Percentiles rank a stretch among this genome's conserved stretches.
These are phyloP conservation scores for Otatea glauca DNA, from an alignment of 176 grass and related monocot genomes.

Conservation along the genomic window DNA sequence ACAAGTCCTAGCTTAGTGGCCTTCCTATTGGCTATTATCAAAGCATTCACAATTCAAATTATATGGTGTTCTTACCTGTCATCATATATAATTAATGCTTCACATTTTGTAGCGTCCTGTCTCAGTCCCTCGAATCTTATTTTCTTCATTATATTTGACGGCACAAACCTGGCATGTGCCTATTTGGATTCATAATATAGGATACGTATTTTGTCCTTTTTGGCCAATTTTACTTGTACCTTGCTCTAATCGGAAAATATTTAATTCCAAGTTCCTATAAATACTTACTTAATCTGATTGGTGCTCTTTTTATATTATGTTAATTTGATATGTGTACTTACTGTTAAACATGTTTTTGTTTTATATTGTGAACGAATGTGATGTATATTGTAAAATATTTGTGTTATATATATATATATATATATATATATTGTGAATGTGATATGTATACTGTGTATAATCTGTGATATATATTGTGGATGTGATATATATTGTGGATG, in stretches of 20 bases:
- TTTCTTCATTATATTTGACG: background rate
- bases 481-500: too few relatives aligned
- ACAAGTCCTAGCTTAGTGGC: background rate
- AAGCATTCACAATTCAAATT: background rate
- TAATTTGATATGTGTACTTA: too few relatives aligned
- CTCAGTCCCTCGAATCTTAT: background rate
- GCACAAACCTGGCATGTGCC: background rate
- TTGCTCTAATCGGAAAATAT: background rate
- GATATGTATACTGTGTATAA: too few relatives aligned
- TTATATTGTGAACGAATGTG: too few relatives aligned
- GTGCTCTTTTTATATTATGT: background rate
- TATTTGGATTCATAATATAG: background rate
- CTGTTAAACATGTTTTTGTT: too few relatives aligned
- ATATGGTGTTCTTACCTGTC: too few relatives aligned
- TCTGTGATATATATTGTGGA: too few relatives aligned
- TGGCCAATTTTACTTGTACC: background rate
- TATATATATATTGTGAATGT: too few relatives aligned
- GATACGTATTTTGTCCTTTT: background rate
- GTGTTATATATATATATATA: too few relatives aligned
- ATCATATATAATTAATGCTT: background rate
- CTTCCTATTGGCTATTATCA: background rate
- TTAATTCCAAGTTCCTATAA: constrained; percentile 8
- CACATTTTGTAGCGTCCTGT: background rate
- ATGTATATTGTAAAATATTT: too few relatives aligned
- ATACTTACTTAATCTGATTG: background rate